These are phyloP conservation scores for Rehmannia glutinosa DNA, from an alignment of 257 asterid genomes.

Conservation along the genomic window DNA sequence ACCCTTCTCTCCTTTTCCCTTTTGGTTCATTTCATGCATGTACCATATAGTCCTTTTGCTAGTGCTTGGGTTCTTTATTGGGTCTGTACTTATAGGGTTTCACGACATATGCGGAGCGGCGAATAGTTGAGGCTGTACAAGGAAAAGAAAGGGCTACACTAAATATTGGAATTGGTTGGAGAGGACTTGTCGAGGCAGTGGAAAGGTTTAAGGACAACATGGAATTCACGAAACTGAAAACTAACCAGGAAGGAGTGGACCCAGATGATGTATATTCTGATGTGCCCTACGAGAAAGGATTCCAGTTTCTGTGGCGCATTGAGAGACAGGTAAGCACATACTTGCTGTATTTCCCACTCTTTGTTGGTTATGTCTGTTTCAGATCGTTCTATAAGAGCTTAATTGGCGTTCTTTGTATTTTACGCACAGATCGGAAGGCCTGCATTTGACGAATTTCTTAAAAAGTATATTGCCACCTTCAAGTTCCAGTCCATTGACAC, in stretches of 20 bases:
- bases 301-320: constrained; percentile 85
- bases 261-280: constrained; percentile 78
- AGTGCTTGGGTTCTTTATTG: background rate
- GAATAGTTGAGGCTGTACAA: constrained; percentile 93
- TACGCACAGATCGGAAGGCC: constrained; percentile 77
- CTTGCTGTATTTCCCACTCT: background rate
- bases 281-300: constrained; percentile 91
- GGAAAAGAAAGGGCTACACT: constrained; percentile 73
- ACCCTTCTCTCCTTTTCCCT: background rate
- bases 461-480: constrained; percentile 74
- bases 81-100: constrained; percentile 60
- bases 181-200: constrained; percentile 61
- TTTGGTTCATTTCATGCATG: background rate
- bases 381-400: background rate
- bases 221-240: constrained; percentile 86
- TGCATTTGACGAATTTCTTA: constrained; percentile 80
- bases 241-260: constrained; percentile 79
- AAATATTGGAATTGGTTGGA: constrained; percentile 82
- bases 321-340: constrained; percentile 87
- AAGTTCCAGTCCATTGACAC: constrained; percentile 91
- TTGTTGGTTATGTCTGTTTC: constrained; percentile 34
- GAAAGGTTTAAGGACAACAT: constrained; percentile 84
- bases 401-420: constrained; percentile 7
- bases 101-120: constrained; percentile 91
- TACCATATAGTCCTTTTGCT: background rate